phyloP scores from a whole-genome alignment of 345 rosid genomes.

The Sisymbrium altissimum region DNA sequence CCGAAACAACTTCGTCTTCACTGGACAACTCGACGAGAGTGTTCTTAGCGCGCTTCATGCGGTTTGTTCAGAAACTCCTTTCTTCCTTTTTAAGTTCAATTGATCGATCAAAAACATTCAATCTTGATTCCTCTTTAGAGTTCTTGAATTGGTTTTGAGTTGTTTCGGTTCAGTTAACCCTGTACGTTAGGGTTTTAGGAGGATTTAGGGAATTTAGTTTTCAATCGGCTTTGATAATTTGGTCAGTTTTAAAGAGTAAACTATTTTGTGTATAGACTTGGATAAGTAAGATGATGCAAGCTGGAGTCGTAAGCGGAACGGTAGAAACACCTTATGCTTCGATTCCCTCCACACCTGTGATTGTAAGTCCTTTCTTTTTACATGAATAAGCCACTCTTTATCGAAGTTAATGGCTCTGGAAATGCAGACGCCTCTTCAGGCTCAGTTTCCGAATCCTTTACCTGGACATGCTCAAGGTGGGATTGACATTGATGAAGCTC shows the following conservation, averaged over 20 bases:
- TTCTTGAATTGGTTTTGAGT: too few relatives aligned
- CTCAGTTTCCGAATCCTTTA: background rate
- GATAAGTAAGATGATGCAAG: conserved; percentile 21
- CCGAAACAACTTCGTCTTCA: background rate
- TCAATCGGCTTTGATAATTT: too few relatives aligned
- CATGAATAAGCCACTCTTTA: too few relatives aligned
- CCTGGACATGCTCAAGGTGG: background rate
- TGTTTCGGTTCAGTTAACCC: too few relatives aligned
- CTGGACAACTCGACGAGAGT: conserved; percentile 12
- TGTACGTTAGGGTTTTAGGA: too few relatives aligned
- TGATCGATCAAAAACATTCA: background rate
- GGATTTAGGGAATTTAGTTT: too few relatives aligned
- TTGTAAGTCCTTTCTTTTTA: background rate
- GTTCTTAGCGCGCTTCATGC: conserved; percentile 9
- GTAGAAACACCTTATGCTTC: too few relatives aligned
- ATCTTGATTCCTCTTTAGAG: background rate
- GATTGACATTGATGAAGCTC: background rate
- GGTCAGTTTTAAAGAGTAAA: too few relatives aligned
- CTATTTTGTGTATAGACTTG: conserved; percentile 1
- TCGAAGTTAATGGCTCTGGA: background rate
- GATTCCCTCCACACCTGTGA: background rate
- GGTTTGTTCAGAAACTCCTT: conserved; percentile 4
- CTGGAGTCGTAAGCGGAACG: conserved; percentile 2
- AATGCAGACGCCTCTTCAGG: background rate
- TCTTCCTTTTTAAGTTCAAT: too few relatives aligned